phyloP scores from a whole-genome alignment of 345 rosid genomes.

The Gossypium raimondii region DNA sequence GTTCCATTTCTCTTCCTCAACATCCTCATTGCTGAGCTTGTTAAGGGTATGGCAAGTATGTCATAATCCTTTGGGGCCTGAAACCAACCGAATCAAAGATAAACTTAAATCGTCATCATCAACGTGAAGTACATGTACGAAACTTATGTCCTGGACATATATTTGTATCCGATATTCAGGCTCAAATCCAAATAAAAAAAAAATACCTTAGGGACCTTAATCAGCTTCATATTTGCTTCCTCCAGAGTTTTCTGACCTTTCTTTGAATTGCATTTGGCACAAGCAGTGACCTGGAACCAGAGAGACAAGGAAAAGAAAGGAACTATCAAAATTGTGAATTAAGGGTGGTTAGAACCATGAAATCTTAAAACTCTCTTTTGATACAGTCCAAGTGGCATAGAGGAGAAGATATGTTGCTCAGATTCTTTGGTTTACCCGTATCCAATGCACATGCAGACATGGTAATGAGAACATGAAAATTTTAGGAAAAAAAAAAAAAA shows the following conservation, averaged over 20 bases:
- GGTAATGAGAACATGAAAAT: not conserved
- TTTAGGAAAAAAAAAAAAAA: not conserved
- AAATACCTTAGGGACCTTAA: constrained; percentile 71
- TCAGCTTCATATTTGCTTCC: constrained; percentile 80
- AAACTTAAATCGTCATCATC: too few species aligned
- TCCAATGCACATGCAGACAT: not conserved
- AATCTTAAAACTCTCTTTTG: too few species aligned
- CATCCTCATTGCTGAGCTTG: constrained; percentile 66
- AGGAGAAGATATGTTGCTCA: not conserved
- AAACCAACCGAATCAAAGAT: constrained; percentile 17
- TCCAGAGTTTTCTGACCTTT: constrained; percentile 75
- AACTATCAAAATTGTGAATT: constrained; percentile 4
- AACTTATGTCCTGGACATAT: too few species aligned
- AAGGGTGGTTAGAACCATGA: not conserved
- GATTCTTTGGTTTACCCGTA: not conserved
- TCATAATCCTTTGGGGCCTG: constrained; percentile 91
- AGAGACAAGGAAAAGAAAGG: constrained; percentile 5
- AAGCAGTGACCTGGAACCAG: constrained; percentile 70
- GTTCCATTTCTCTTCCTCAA: constrained; percentile 59
- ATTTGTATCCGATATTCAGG: not conserved
- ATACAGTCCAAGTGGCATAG: too few species aligned
- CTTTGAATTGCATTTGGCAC: constrained; percentile 76
- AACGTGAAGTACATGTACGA: too few species aligned
- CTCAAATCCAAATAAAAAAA: not conserved
- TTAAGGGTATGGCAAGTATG: constrained; percentile 78